Base-by-base conservation (phyloP, 148 eudicot species). In the Euryodendron excelsum region DNA sequence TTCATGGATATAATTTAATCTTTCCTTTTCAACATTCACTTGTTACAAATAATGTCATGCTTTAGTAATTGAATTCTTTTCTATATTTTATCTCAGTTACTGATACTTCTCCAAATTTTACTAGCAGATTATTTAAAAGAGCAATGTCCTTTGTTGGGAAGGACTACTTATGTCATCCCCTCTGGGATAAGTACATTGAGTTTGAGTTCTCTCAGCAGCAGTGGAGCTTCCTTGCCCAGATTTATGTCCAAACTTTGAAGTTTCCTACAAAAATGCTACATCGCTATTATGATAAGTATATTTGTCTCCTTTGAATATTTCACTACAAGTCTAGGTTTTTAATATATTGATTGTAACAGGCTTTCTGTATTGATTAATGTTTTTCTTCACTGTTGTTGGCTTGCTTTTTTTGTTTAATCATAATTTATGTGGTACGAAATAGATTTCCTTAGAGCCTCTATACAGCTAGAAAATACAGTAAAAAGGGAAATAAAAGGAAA, bases 161-260 rank as follows among this genome's bases (percentile, higher is more conserved):
- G 78, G 97, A 95, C 84, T 95, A 90, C 85, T 80, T 77, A 50
- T 93, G 96, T 78, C 84, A 93, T 88, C 81, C 68, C 64, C 78
- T 95, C 47, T 95, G 98, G 98, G 96, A 95, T 80, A 88, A 83
- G 69, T 95, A 90, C 86, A 82, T 93, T 65, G 89, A 87, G 78
- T 95, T 83, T 81, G 97, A 93, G 85, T 91, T 81, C 75, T 85
- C 92, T 86, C 93, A 89, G 82, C 89, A 95, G 74, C 88, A 89
- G n/a, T 95, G 97, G 97, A 83, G 71, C 71, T 87, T 86, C 76
- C 90, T 95, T 86, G 89, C 93, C 39, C 86, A 80, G 41, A 87
- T 93, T 77, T 88, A 91, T 78, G 81, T 93, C 75, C 86, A 85
- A 69, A 84, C 81, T 60, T 67, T 95, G 79, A 90, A 85, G 78